Percentiles rank a stretch among this genome's conserved stretches.
These are phyloP conservation scores for Aquilaria malaccensis DNA, from an alignment of 345 rosid species.

Conservation along the genomic window DNA sequence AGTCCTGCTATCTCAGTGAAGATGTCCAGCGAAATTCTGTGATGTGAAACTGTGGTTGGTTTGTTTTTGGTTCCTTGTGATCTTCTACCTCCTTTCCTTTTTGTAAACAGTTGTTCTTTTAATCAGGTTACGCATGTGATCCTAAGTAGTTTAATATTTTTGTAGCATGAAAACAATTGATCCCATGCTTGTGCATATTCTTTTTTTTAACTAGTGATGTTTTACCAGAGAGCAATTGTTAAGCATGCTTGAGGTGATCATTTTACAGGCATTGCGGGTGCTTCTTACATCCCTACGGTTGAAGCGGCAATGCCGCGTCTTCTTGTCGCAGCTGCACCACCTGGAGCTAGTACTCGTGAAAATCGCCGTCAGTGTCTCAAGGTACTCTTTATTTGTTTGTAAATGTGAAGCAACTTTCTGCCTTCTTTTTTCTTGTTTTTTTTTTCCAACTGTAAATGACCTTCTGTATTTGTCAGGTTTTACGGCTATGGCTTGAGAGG, in stretches of 20 bases:
- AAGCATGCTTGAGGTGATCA: conserved; percentile 3
- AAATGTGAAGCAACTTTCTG: not conserved
- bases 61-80: not conserved
- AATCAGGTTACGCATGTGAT: too few relatives aligned
- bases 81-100: not conserved
- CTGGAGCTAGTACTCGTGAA: conserved; percentile 81
- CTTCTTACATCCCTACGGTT: conserved; percentile 73
- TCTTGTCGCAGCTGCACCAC: conserved; percentile 89
- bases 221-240: not conserved
- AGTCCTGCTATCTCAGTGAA: not conserved
- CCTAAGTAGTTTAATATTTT: not conserved
- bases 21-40: not conserved
- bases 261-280: conserved; percentile 69
- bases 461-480: conserved; percentile 42
- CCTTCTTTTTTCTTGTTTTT: conserved; percentile 10
- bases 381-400: conserved; percentile 32
- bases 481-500: conserved; percentile 86
- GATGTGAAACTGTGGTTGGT: not conserved
- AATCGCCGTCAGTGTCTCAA: conserved; percentile 96
- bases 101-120: too few relatives aligned
- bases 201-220: not conserved
- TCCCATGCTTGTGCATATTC: not conserved
- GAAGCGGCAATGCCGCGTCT: conserved; percentile 94
- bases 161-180: not conserved
- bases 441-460: not conserved